Evolutionary conservation across 2,329 filamentous ascomycete species (phyloP).

Genomic region (Fusarium sp.): DNA sequence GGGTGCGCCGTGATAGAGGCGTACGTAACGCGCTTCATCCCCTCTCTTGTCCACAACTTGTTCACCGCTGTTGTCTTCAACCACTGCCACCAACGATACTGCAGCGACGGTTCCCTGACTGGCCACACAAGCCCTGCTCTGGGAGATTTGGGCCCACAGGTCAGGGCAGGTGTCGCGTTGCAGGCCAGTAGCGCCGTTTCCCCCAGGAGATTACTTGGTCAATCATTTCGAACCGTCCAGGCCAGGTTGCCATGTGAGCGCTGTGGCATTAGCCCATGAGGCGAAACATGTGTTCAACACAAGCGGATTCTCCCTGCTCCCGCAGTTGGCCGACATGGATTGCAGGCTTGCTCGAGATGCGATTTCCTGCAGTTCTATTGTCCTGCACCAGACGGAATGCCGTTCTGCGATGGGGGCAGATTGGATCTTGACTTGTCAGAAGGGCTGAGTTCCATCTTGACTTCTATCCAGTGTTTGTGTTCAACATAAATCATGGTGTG

Average conservation of each 20-base stretch:
- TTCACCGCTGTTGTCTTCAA: conserved; percentile 43
- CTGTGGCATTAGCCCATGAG: conserved; percentile 22
- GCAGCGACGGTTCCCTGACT: conserved; percentile 21
- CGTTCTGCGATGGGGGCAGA: background rate
- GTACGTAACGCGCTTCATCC: conserved; percentile 33
- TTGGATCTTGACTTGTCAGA: background rate
- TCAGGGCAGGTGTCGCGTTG: conserved; percentile 31
- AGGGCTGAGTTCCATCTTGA: background rate
- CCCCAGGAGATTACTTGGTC: conserved; percentile 44
- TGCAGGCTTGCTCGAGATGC: background rate
- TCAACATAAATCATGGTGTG: background rate
- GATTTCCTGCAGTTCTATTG: conserved; percentile 14
- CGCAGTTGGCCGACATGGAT: background rate
- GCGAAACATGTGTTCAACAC: conserved; percentile 30
- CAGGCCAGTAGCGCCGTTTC: conserved; percentile 39
- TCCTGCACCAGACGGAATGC: conserved; percentile 3
- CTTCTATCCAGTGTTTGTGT: background rate
- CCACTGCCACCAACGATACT: conserved; percentile 30
- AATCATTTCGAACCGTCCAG: conserved; percentile 29
- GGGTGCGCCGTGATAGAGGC: conserved; percentile 30
- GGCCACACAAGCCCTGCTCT: conserved; percentile 35
- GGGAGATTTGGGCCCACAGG: conserved; percentile 42
- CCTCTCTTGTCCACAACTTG: conserved; percentile 23
- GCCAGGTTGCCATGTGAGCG: conserved; percentile 41
- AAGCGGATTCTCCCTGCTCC: conserved; percentile 3